Evolutionary conservation across 331 rosid species (phyloP), one percentile per base, ranked within the genome.

Genomic region (Rhamnella rubrinervis): DNA sequence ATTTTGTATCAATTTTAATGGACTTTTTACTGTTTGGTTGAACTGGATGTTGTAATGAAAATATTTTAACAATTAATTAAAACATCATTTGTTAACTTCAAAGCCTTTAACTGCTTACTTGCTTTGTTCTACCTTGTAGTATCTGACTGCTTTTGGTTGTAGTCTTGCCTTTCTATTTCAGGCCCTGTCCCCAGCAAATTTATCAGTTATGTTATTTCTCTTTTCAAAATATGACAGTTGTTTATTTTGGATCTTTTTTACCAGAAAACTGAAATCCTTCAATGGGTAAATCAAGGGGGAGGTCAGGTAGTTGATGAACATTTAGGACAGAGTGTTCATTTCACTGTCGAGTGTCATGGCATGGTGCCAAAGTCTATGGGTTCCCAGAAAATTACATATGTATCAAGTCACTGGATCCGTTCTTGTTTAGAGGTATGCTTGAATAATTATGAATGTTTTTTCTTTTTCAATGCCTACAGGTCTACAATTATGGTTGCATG

Each of bases 381-480:
- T 38, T 73, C 65, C 71, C 61, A 71, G 28, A 85, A 49, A 65
- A 78, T 77, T 71, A 73, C 72, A 2, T 71, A 66, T 41, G 75
- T 93, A 73, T 93, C 98, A 68, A 91, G 95, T 76, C 98, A 93
- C 52, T 89, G 98, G 98, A 81, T 93, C 76, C 89, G 97, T 61
- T 88, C 91, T 35, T 91, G 96, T 80, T 84, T 93, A 74, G 92
- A 91, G 92, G 98, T 93, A 80, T 75, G 77, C 49, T 55, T 78
- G 50, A 38, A 58, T 53, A 37, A 25, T 37, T 20, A 26, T 63
- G 25, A 69, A 77, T 66, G 59, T 47, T 62, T 61, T 77, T 81
- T 65, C 70, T 55, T 35, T 17, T 37, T 74, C 58, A 31, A 20
- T 35, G 58, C 82, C 70, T 64, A 61, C 61, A 51, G 49, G 58